Conservation (phyloP, 2,329 filamentous ascomycete genomes). For the Paramyrothecium roridum region DNA sequence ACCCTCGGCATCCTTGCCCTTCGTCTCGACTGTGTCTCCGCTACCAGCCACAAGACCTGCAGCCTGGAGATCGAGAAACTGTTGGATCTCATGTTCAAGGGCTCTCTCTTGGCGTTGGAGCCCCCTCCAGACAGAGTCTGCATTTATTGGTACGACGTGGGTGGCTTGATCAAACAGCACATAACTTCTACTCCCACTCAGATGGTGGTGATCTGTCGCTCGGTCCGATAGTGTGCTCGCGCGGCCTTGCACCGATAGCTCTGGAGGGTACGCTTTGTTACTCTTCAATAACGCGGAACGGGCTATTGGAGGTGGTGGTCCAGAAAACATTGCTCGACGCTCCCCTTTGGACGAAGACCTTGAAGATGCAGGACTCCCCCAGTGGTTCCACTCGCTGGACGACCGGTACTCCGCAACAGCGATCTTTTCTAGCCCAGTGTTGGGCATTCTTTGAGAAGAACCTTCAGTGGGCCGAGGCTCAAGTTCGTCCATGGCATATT, state of each 20-base stretch:
- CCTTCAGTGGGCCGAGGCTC: slow-evolving; percentile 31
- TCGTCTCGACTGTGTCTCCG: slow-evolving; percentile 15
- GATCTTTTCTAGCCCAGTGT: slow-evolving; percentile 14
- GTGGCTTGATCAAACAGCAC: slow-evolving; percentile 34
- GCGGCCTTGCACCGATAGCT: slow-evolving; percentile 6
- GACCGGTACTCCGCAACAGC: slow-evolving; percentile 7
- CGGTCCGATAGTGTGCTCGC: slow-evolving; percentile 9
- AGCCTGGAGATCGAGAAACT: slow-evolving; percentile 46
- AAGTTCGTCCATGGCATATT: slow-evolving; percentile 36
- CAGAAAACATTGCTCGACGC: slow-evolving; percentile 37
- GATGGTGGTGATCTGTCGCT: slow-evolving; percentile 16
- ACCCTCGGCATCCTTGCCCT: slow-evolving; percentile 19
- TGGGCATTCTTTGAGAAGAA: slow-evolving; percentile 16
- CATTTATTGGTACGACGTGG: slow-evolving; percentile 21
- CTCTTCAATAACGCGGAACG: slow-evolving; percentile 33
- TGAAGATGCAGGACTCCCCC: slow-evolving; percentile 8
- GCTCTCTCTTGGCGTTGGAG: slow-evolving; percentile 42
- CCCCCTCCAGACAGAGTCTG: slow-evolving; percentile 44
- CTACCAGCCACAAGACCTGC: slow-evolving; percentile 37
- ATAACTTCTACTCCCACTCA: slow-evolving; percentile 20
- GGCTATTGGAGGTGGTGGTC: slow-evolving; percentile 50
- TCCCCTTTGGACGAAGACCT: slow-evolving; percentile 23
- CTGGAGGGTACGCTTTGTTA: slow-evolving; percentile 6
- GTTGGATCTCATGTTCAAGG: slow-evolving; percentile 44
- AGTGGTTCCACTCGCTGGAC: slow-evolving; percentile 8